phyloP scores from a whole-genome alignment of 1,139 yeast species.

The Candida sanyaensis region DNA sequence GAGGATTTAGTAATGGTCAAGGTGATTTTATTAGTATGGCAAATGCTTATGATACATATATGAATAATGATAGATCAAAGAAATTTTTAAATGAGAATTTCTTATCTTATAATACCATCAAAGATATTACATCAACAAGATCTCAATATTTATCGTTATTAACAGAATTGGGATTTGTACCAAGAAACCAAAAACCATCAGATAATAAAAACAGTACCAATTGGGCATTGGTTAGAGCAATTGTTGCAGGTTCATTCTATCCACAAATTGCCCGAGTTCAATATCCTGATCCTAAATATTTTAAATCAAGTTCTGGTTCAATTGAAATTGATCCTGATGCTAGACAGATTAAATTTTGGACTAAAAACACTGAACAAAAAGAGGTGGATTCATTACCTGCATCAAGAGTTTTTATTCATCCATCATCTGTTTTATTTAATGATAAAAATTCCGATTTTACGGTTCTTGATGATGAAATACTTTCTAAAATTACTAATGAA shows the following conservation, averaged over 20 bases:
- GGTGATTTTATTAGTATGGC: conserved; percentile 80
- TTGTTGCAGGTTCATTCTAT: conserved; percentile 77
- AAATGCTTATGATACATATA: conserved; percentile 58
- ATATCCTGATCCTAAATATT: conserved; percentile 76
- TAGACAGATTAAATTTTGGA: conserved; percentile 69
- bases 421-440: conserved; percentile 72
- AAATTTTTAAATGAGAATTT: conserved; percentile 61
- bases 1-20: conserved; percentile 30
- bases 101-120: conserved; percentile 64
- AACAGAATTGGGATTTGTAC: conserved; percentile 76
- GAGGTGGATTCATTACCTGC: conserved; percentile 45
- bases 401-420: conserved; percentile 76
- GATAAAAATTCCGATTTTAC: conserved; percentile 20
- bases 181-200: conserved; percentile 39
- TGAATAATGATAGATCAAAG: conserved; percentile 30
- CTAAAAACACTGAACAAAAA: conserved; percentile 54
- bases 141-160: conserved; percentile 67
- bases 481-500: conserved; percentile 26
- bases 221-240: conserved; percentile 56
- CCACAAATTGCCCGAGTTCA: conserved; percentile 84
- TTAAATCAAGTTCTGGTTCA: conserved; percentile 73
- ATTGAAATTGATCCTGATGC: conserved; percentile 86
- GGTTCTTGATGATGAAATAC: conserved; percentile 21
- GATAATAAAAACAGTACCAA: conserved; percentile 55
- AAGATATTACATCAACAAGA: conserved; percentile 71